Percentiles rank a stretch among this genome's conserved stretches.
Evolutionary conservation across 331 rosid species (phyloP).

Genomic region (Quercus tomentella): DNA sequence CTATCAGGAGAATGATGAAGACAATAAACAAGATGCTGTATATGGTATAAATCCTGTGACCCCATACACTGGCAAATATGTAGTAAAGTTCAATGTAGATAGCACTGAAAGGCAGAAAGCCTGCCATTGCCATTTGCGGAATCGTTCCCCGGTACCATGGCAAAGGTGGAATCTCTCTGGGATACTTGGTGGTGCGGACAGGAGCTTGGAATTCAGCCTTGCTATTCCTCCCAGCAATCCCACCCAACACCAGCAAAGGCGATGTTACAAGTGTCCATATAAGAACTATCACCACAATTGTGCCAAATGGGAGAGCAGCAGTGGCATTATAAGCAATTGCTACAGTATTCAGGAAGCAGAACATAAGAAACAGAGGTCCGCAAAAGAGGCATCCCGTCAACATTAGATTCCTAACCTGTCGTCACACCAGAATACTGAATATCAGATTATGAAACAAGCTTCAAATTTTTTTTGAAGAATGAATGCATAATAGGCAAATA

Average conservation of each 20-base stretch:
- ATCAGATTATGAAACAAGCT: background rate
- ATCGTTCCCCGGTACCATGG: slow-evolving; percentile 84
- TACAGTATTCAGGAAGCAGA: slow-evolving; percentile 80
- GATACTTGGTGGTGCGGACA: slow-evolving; percentile 72
- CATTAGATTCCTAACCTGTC: slow-evolving; percentile 81
- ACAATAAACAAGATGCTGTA: slow-evolving; percentile 76
- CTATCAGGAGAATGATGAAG: slow-evolving; percentile 65
- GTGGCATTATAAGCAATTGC: slow-evolving; percentile 85
- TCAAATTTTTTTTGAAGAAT: background rate
- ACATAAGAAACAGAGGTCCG: slow-evolving; percentile 56
- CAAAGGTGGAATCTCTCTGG: slow-evolving; percentile 88
- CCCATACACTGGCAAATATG: slow-evolving; percentile 95
- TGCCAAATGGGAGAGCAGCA: slow-evolving; percentile 94
- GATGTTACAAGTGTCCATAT: slow-evolving; percentile 92
- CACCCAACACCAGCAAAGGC: slow-evolving; percentile 88
- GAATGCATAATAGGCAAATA: slow-evolving; percentile 15
- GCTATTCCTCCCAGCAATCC: slow-evolving; percentile 94
- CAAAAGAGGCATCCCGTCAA: slow-evolving; percentile 90
- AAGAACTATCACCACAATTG: slow-evolving; percentile 84
- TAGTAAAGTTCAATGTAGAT: slow-evolving; percentile 86
- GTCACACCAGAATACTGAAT: slow-evolving; percentile 16
- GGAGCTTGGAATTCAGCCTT: slow-evolving; percentile 94
- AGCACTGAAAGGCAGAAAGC: slow-evolving; percentile 91
- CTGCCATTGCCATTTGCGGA: slow-evolving; percentile 99
- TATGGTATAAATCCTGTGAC: slow-evolving; percentile 90